Conservation (phyloP, 2,329 filamentous ascomycete species). For the Purpureocillium lavendulum region DNA sequence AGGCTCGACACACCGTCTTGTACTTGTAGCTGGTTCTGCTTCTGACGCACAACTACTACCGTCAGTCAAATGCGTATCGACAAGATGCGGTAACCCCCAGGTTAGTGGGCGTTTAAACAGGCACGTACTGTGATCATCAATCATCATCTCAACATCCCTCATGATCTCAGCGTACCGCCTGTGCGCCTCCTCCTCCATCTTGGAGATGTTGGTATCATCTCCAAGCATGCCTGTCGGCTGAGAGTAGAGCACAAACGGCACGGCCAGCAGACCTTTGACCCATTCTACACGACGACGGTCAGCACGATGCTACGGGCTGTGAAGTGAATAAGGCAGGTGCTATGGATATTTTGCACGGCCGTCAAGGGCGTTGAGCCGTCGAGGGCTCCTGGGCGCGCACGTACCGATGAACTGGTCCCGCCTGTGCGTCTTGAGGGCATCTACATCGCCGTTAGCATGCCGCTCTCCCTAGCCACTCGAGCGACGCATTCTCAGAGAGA, state of each 20-base stretch:
- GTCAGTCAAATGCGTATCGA: not conserved
- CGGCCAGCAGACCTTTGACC: slow-evolving; percentile 91
- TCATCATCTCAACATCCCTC: slow-evolving; percentile 82
- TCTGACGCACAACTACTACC: slow-evolving; percentile 59
- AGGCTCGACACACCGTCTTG: slow-evolving; percentile 30
- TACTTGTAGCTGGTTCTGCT: slow-evolving; percentile 12
- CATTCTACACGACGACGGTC: slow-evolving; percentile 59
- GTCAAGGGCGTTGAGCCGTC: not conserved
- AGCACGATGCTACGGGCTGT: no score
- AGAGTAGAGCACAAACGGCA: slow-evolving; percentile 93
- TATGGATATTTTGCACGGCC: no score
- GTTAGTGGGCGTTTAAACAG: no score
- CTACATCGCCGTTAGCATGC: slow-evolving; percentile 26
- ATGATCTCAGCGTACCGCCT: slow-evolving; percentile 92
- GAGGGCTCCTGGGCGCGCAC: slow-evolving; percentile 4
- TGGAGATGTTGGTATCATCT: slow-evolving; percentile 53
- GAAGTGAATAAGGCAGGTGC: not conserved
- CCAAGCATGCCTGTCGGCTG: slow-evolving; percentile 86
- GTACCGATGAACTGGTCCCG: slow-evolving; percentile 80
- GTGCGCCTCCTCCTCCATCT: slow-evolving; percentile 74
- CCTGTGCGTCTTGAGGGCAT: slow-evolving; percentile 72
- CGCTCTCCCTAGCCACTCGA: not conserved
- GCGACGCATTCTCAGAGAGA: slow-evolving; percentile 1
- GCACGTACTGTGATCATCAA: slow-evolving; percentile 76
- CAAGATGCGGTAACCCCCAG: not conserved